Evolutionary conservation across 2,329 filamentous ascomycete species (phyloP), one percentile per base, ranked within the genome.

Genomic region (Trichoderma guizhouense): DNA sequence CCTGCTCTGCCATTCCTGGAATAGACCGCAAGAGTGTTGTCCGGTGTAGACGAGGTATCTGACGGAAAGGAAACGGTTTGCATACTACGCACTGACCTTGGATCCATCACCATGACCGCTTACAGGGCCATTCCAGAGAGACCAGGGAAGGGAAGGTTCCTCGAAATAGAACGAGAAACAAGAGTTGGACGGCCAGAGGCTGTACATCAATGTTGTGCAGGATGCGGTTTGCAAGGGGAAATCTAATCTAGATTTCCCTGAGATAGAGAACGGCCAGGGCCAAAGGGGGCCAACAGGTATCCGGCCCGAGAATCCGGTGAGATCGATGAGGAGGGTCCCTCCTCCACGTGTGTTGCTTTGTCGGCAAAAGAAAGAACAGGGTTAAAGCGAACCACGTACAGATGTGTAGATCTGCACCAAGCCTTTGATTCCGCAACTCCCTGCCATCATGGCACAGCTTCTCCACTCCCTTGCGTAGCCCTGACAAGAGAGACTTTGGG

Each of bases 331-430:
- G 67, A 63, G 43, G 58, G 57, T 18, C 53, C 62, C 39, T 61
- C 43, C 24, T 51, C 62, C 64, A 63, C 63, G 64, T 72, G 64
- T 43, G 36, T 68, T 68, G 9, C 18, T 24, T 69, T 26, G 58
- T 51, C 36, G 51, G 60, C 55, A 62, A 47, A 28, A 51, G 30
- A 18, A 64, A 30, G 61, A 18, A 18, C 36, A 36, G 60, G 65
- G 53, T 21, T 26, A 18, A n/a, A 26, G 39, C 34, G 58, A 58
- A 69, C 71, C 71, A 72, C 69, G 53, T 61, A 63, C 53, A 34
- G 62, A 61, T 47, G 62, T 66, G 43, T 72, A 58, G 30, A 71
- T 66, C 55, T 72, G 71, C 68, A 71, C 39, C 36, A 39, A 72
- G 34, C 71, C 71, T 70, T 47, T 26, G n/a, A 32, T 60, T 68